Base-by-base conservation (phyloP, 1,139 yeast species). In the Candida neerlandica region DNA sequence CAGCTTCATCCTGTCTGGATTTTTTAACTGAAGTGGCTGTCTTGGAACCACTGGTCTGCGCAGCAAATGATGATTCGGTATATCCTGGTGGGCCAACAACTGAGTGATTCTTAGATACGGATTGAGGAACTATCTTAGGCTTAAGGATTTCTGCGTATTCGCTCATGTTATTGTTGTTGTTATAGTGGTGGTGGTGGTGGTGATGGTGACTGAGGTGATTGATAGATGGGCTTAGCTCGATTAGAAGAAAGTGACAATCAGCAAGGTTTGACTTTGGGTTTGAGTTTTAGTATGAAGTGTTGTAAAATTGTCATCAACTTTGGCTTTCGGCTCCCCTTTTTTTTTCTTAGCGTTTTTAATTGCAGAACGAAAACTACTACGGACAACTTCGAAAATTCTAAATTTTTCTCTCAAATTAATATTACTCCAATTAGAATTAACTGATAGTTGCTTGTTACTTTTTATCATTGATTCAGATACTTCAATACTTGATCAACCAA, bases 11-110 rank as follows among this genome's bases (percentile, higher is more conserved):
- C 14, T 47, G 48, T 39, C 51, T 54, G 29, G 56, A 45, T 18
- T 49, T 27, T 4, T 41, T 39, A 10, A 18, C 14, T 16, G 30
- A 37, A 11, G 30, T 7, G 4, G 39, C 37, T 12, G 29, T 34
- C n/a, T 35, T 32, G 12, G 41, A 30, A 35, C 18, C 41, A 4
- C 34, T 34, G 3, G 35, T 33, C 10, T 44, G 23, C 5, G 38
- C 16, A n/a, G 29, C 35, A 16, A 41, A 41, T 6, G 15, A 21
- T 12, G 43, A 19, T 30, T 35, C 53, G 9, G 49, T 51, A 33
- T 52, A 64, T 0, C 70, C 70, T 4, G 67, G 60, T 2, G 70
- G 70, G 16, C 51, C 16, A 37, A 45, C 45, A 11, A 52, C 19
- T 5, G 47, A 37, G 12, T 45, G 43, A 12, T 48, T 49, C 7